Conservation (phyloP, 1,139 yeast genomes). For the Scheffersomyces stambukii region DNA sequence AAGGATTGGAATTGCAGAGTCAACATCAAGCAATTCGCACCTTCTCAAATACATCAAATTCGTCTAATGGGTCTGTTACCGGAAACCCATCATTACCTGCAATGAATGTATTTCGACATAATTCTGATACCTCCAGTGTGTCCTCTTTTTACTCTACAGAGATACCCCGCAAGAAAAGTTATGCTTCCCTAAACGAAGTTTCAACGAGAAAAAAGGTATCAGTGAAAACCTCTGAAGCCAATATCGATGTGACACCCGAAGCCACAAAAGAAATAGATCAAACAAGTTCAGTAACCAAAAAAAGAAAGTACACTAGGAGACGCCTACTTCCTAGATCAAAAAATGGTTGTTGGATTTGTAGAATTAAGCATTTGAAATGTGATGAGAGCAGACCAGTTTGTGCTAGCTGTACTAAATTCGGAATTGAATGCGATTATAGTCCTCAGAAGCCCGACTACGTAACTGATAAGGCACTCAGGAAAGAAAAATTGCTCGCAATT, state of each 20-base stretch:
- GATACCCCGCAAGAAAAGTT: slow-evolving; percentile 1
- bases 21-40: slow-evolving; percentile 3
- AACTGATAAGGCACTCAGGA: slow-evolving; percentile 31
- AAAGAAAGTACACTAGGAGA: slow-evolving; percentile 38
- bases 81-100: slow-evolving; percentile 8
- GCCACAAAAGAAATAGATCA: too few relatives aligned
- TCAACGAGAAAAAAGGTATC: not conserved
- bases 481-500: slow-evolving; percentile 32
- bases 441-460: slow-evolving; percentile 39
- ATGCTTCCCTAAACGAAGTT: too few relatives aligned
- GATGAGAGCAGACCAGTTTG: slow-evolving; percentile 41
- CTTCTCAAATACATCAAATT: slow-evolving; percentile 7
- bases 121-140: slow-evolving; percentile 18
- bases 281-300: slow-evolving; percentile 1
- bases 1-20: slow-evolving; percentile 7
- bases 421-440: slow-evolving; percentile 45
- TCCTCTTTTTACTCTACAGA: slow-evolving; percentile 6
- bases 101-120: slow-evolving; percentile 24
- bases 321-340: slow-evolving; percentile 41
- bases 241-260: not conserved
- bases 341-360: slow-evolving; percentile 49
- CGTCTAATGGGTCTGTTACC: slow-evolving; percentile 6
- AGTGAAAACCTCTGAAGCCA: slow-evolving; percentile 1
- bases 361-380: slow-evolving; percentile 48
- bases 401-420: slow-evolving; percentile 36